Evolutionary conservation across 345 rosid species (phyloP).

Genomic region (Boechera stricta): DNA sequence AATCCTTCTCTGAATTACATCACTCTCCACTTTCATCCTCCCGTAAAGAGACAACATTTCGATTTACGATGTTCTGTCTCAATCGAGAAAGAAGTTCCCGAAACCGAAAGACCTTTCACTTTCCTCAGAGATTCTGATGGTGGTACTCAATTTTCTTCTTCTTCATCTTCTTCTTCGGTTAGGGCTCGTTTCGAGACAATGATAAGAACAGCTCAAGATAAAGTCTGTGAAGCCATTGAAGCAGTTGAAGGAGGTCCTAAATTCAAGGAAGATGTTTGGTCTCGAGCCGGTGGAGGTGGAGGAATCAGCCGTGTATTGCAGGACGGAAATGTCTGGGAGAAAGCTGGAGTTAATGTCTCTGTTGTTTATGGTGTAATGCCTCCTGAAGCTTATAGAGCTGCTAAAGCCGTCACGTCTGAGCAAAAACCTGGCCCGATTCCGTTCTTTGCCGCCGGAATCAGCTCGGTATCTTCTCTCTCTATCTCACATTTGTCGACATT

Average conservation of each 20-base stretch:
- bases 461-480: constrained; percentile 43
- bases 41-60: constrained; percentile 15
- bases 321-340: constrained; percentile 90
- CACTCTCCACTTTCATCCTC: constrained; percentile 7
- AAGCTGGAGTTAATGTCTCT: constrained; percentile 96
- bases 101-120: constrained; percentile 70
- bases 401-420: constrained; percentile 66
- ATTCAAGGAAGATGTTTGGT: constrained; percentile 97
- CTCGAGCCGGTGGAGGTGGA: constrained; percentile 94
- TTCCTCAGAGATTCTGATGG: constrained; percentile 71
- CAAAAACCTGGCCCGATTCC: constrained; percentile 80
- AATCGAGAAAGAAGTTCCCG: constrained; percentile 64
- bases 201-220: constrained; percentile 79
- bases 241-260: constrained; percentile 59
- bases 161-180: constrained; percentile 39
- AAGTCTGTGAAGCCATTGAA: constrained; percentile 77
- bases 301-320: constrained; percentile 93
- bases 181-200: constrained; percentile 85
- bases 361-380: constrained; percentile 94
- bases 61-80: constrained; percentile 53
- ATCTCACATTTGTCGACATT: neutral
- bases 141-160: constrained; percentile 37
- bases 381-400: constrained; percentile 95
- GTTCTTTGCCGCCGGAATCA: constrained; percentile 91
- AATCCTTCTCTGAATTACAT: constrained; percentile 15